Base-by-base conservation (phyloP, 495 filamentous ascomycete species). In the Penicillium soppii region DNA sequence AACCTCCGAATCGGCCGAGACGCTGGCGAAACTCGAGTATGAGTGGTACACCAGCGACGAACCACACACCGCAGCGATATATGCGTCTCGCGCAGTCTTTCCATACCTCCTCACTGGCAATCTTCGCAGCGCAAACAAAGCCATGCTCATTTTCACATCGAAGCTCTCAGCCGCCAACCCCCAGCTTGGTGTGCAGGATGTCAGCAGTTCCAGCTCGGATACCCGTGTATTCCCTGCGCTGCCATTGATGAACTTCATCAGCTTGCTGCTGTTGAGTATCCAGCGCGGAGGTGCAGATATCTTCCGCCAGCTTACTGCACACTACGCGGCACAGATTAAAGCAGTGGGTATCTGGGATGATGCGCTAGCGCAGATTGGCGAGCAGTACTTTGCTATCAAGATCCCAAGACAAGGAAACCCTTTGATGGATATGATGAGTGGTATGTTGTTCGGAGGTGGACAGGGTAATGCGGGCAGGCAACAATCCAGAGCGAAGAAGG, bases 311-410 rank as follows among this genome's bases (percentile, higher is more conserved):
- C 73, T 97, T 51, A 85, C 82, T 59, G 82, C 76, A 15, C 92
- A 96, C 62, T 98, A 97, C 67, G 79, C 82, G 9, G 64, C 73
- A 3, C 82, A 92, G 46, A 80, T 97, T 30, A 81, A 79, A 52
- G 95, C 96, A 54, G 71, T 85, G 3, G 78, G 75, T 1, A 73
- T 74, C 20, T 97, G 94, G 91, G 86, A 91, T 33, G 91, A 94
- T 63, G 81, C 88, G 17, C 72, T 97, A 56, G 86, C 89, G 35
- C 83, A 88, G 65, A 84, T 97, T 56, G 94, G 88, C 33, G 92
- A 97, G 78, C 92, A 94, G 81, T 99, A 97, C 72, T 99, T 97
- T 67, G 85, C 82, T n/a, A 96, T 99, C 62, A 86, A 86, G 76
- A 83, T 91, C 54, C 92, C 90, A 23, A 77, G 86, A 42, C 89